Conservation (phyloP, 257 asterid genomes). For the Primulina eburnea region DNA sequence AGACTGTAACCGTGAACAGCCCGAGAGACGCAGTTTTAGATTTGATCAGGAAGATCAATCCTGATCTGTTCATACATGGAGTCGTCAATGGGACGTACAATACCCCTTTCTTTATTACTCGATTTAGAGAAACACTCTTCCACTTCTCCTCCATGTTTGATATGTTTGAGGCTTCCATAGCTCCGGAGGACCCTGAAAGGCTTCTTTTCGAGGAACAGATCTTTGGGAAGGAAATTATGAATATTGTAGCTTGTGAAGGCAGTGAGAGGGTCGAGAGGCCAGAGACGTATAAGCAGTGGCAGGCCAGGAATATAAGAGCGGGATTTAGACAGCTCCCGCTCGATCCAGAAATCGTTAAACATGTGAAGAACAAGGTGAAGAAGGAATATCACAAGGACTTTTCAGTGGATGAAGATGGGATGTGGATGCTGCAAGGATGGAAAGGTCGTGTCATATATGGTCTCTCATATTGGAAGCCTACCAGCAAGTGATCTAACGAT, state of each 20-base stretch:
- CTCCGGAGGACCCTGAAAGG: constrained; percentile 33
- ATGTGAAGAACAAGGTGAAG: constrained; percentile 36
- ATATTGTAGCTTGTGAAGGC: constrained; percentile 51
- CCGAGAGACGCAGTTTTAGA: constrained; percentile 39
- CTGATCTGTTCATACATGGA: constrained; percentile 41
- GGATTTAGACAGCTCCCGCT: constrained; percentile 43
- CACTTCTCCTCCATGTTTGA: constrained; percentile 47
- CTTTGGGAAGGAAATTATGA: constrained; percentile 35
- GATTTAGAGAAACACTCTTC: constrained; percentile 48
- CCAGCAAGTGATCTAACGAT: constrained; percentile 14
- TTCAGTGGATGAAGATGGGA: constrained; percentile 48
- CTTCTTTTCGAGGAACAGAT: constrained; percentile 39
- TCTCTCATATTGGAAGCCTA: constrained; percentile 45
- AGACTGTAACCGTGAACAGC: constrained; percentile 34
- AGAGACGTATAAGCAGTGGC: constrained; percentile 56
- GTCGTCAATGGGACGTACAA: constrained; percentile 43
- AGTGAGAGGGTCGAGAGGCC: constrained; percentile 49
- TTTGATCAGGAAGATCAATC: constrained; percentile 43
- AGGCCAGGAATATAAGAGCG: constrained; percentile 34
- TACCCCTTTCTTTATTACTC: constrained; percentile 43
- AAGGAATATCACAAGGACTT: constrained; percentile 45
- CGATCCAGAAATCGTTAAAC: constrained; percentile 33
- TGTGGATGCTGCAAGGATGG: constrained; percentile 61
- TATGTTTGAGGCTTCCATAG: constrained; percentile 39
- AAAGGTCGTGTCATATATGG: constrained; percentile 47